Evolutionary conservation across 345 rosid species (phyloP).

Genomic region (Eucalyptus erythrocorys): DNA sequence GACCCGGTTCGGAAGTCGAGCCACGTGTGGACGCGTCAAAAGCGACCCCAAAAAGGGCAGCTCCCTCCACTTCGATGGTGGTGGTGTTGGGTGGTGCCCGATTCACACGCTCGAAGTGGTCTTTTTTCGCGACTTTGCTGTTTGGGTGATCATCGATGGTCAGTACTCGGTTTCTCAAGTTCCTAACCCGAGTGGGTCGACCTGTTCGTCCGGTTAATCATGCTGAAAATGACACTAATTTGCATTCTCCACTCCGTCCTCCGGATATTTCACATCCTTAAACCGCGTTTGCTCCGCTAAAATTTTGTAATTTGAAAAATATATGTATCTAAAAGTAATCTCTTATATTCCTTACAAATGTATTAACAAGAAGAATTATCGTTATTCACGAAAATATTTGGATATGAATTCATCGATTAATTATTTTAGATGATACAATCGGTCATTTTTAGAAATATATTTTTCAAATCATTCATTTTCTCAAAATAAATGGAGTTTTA

Average conservation of each 20-base stretch:
- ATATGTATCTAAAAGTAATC: neutral
- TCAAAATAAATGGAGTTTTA: rapidly evolving
- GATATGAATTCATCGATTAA: rapidly evolving
- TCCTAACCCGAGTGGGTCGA: neutral
- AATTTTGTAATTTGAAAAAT: rapidly evolving
- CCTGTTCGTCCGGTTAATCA: neutral
- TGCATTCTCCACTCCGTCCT: neutral
- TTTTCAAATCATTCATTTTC: rapidly evolving
- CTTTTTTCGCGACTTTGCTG: too few species aligned
- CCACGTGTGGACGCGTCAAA: neutral
- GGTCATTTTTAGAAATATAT: rapidly evolving
- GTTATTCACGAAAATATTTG: rapidly evolving
- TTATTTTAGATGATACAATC: rapidly evolving
- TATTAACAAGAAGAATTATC: neutral
- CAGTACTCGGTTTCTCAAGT: neutral
- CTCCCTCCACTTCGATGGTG: neutral
- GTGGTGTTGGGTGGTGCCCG: neutral
- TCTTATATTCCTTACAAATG: rapidly evolving
- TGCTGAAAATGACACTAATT: neutral
- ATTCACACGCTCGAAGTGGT: neutral
- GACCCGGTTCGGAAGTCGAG: neutral
- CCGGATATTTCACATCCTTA: neutral
- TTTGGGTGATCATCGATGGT: too few species aligned
- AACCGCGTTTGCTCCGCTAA: too few species aligned
- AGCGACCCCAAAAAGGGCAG: neutral